These are phyloP conservation scores for Diaporthe citrichinensis DNA, from an alignment of 2,329 filamentous ascomycete genomes.

Conservation along the genomic window DNA sequence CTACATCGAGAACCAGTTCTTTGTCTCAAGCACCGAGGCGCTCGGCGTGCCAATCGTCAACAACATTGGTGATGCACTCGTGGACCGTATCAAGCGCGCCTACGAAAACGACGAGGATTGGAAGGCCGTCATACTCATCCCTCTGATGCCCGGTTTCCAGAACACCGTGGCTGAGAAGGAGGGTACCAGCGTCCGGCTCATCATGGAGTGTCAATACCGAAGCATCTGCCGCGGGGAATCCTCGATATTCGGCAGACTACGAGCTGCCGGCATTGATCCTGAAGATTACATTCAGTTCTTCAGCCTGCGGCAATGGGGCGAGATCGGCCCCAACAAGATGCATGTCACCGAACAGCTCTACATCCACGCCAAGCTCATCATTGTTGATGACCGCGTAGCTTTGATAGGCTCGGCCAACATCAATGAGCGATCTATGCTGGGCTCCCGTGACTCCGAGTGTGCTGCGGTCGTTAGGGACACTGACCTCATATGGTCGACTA, in stretches of 20 bases:
- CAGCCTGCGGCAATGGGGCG: conserved; percentile 91
- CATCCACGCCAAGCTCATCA: conserved; percentile 96
- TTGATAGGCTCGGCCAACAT: conserved; percentile 99
- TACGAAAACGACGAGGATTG: conserved; percentile 88
- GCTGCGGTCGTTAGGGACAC: conserved; percentile 93
- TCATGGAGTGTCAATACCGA: conserved; percentile 96
- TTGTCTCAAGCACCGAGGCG: conserved; percentile 92
- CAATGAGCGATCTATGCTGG: conserved; percentile 96
- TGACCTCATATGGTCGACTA: conserved; percentile 91
- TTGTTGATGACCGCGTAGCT: conserved; percentile 93
- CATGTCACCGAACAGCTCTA: conserved; percentile 97
- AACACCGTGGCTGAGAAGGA: conserved; percentile 96
- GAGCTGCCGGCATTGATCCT: conserved; percentile 85
- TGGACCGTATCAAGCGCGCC: conserved; percentile 90
- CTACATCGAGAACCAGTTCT: conserved; percentile 99
- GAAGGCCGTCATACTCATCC: conserved; percentile 91
- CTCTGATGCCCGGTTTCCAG: conserved; percentile 98
- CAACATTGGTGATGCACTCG: conserved; percentile 92
- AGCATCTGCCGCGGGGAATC: conserved; percentile 94
- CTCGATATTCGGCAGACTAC: conserved; percentile 91
- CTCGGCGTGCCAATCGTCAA: conserved; percentile 92
- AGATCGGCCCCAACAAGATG: conserved; percentile 84
- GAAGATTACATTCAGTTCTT: conserved; percentile 98
- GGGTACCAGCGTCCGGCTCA: conserved; percentile 92
- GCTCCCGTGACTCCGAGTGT: conserved; percentile 90